A percentile compares a stretch with the other conserved stretches of the same genome.
Conservation (phyloP, 2,329 filamentous ascomycete genomes). For the Fusarium fracticaudum region DNA sequence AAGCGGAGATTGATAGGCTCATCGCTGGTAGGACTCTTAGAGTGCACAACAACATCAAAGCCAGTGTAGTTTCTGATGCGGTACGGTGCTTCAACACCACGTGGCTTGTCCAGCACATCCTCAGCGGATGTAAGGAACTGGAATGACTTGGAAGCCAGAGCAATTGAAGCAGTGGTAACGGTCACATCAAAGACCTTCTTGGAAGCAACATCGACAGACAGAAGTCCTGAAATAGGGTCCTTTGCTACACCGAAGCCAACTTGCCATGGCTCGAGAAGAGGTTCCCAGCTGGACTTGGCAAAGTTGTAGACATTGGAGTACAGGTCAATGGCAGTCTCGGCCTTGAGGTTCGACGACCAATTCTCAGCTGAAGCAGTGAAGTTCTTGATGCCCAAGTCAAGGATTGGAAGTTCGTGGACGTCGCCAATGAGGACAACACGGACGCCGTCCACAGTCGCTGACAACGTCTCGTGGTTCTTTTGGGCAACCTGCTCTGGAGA, state of each 20-base stretch:
- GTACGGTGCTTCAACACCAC: slow-evolving; percentile 91
- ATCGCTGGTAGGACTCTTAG: slow-evolving; percentile 72
- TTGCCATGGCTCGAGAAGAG: slow-evolving; percentile 94
- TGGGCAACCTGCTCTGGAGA: slow-evolving; percentile 20
- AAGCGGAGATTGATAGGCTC: slow-evolving; percentile 80
- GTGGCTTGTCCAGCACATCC: slow-evolving; percentile 91
- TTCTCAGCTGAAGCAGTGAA: slow-evolving; percentile 87
- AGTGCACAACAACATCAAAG: slow-evolving; percentile 87
- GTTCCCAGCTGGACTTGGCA: slow-evolving; percentile 98
- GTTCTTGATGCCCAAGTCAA: slow-evolving; percentile 92
- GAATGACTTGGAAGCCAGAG: slow-evolving; percentile 90
- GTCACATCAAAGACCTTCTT: slow-evolving; percentile 93
- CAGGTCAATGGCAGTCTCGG: slow-evolving; percentile 89
- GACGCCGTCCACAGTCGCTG: slow-evolving; percentile 86
- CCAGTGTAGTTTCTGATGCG: slow-evolving; percentile 95
- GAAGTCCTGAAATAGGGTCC: slow-evolving; percentile 75
- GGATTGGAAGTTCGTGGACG: slow-evolving; percentile 90
- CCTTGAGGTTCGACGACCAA: slow-evolving; percentile 89
- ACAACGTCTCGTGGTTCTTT: slow-evolving; percentile 75
- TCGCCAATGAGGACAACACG: slow-evolving; percentile 95
- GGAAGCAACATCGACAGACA: slow-evolving; percentile 87
- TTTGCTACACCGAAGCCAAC: slow-evolving; percentile 90
- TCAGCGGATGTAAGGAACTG: slow-evolving; percentile 86
- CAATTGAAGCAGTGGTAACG: slow-evolving; percentile 91
- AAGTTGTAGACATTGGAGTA: slow-evolving; percentile 99